phyloP scores from a whole-genome alignment of 2,329 filamentous ascomycete species.

The Botrytis squamosa region DNA sequence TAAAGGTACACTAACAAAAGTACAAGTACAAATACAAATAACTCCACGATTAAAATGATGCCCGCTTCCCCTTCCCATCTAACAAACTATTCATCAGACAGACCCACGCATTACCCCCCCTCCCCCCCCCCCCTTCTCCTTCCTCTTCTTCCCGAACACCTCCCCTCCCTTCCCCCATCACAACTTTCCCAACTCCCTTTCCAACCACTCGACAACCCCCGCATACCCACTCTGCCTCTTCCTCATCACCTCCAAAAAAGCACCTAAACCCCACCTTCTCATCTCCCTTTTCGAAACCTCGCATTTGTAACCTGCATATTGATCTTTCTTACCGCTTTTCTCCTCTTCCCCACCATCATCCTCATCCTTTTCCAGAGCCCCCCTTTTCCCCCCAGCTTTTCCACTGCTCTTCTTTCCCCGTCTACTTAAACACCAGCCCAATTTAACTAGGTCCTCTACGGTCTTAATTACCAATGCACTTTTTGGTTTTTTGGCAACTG shows the following conservation, averaged over 20 bases:
- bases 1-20: not conserved
- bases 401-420: conserved; percentile 29
- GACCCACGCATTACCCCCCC: not conserved
- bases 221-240: conserved; percentile 70
- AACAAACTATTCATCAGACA: not conserved
- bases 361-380: conserved; percentile 28
- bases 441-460: conserved; percentile 29
- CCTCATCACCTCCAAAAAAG: conserved; percentile 66
- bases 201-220: conserved; percentile 67
- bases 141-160: not conserved
- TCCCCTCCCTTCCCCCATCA: not conserved
- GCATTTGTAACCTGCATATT: not conserved
- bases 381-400: conserved; percentile 18
- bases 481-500: conserved; percentile 54
- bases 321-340: conserved; percentile 29
- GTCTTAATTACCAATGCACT: conserved; percentile 52
- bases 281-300: conserved; percentile 31
- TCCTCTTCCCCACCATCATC: conserved; percentile 28
- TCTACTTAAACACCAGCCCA: conserved; percentile 34
- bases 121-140: not conserved
- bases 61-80: not conserved
- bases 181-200: conserved; percentile 29
- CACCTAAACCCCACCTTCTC: conserved; percentile 57
- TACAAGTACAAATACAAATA: not conserved
- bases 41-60: not conserved